phyloP scores from a whole-genome alignment of 805 yeast genomes.

The Barnettozyma californica region DNA sequence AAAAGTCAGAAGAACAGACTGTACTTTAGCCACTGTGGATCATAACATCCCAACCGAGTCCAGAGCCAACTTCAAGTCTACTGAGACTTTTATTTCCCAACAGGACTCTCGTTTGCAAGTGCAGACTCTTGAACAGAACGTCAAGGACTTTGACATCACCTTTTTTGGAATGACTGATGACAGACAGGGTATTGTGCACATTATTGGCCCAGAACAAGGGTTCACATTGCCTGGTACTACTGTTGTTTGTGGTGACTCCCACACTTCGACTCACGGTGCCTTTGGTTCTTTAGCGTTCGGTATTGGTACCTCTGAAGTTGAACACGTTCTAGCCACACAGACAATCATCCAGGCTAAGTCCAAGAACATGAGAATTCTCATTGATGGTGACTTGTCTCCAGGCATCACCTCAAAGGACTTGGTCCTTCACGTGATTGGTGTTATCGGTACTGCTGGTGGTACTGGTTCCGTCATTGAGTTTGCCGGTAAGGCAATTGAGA shows the following conservation, averaged over 20 bases:
- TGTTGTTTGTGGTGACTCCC: conserved; percentile 98
- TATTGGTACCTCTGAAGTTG: conserved; percentile 98
- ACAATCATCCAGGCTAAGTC: conserved; percentile 92
- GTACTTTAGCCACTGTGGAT: conserved; percentile 93
- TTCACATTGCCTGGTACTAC: conserved; percentile 98
- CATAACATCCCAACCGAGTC: conserved; percentile 95
- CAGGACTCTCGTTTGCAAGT: conserved; percentile 92
- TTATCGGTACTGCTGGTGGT: conserved; percentile 99
- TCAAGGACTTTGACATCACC: conserved; percentile 81
- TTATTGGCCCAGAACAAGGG: conserved; percentile 98
- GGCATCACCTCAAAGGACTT: conserved; percentile 97
- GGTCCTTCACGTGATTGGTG: conserved; percentile 89
- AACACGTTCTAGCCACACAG: conserved; percentile 97
- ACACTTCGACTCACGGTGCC: conserved; percentile 98
- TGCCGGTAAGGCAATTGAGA: conserved; percentile 91
- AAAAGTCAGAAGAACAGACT: conserved; percentile 83
- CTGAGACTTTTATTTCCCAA: conserved; percentile 79
- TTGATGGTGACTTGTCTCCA: conserved; percentile 76
- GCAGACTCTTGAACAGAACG: conserved; percentile 87
- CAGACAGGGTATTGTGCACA: conserved; percentile 97
- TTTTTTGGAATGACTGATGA: conserved; percentile 92
- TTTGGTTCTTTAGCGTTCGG: conserved; percentile 97
- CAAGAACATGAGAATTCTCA: conserved; percentile 87
- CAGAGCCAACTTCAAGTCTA: conserved; percentile 68
- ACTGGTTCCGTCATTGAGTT: conserved; percentile 96